phyloP scores from a whole-genome alignment of 192 early-diverging fungal species.

The Coemansia sp. region DNA sequence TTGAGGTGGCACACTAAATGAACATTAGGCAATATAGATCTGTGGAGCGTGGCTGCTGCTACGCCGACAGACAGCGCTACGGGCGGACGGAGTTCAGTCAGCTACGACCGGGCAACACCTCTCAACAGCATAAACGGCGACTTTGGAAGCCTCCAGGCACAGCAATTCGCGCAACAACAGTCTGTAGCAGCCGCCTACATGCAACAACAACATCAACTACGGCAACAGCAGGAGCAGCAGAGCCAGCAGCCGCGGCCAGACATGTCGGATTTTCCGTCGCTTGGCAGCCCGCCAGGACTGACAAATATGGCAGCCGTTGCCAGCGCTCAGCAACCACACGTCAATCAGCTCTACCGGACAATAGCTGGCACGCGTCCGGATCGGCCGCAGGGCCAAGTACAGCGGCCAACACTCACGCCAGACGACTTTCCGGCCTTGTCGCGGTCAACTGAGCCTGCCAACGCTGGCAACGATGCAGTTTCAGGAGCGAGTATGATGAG shows the following conservation, averaged over 20 bases:
- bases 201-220: constrained; percentile 25
- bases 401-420: constrained; percentile 29
- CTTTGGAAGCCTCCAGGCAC: constrained; percentile 35
- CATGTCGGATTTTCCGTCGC: constrained; percentile 50
- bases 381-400: constrained; percentile 3
- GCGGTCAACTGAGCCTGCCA: constrained; percentile 8
- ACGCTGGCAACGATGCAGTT: constrained; percentile 2
- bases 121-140: constrained; percentile 17
- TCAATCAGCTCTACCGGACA: constrained; percentile 38
- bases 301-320: constrained; percentile 11
- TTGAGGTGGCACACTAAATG: not conserved
- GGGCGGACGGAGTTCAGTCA: constrained; percentile 33
- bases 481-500: constrained; percentile 3
- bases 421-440: constrained; percentile 49
- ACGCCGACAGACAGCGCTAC: constrained; percentile 16
- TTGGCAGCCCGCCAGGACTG: constrained; percentile 47
- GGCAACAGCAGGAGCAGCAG: constrained; percentile 31
- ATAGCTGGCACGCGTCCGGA: constrained; percentile 31
- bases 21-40: constrained; percentile 25
- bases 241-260: constrained; percentile 41
- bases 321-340: constrained; percentile 25
- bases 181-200: constrained; percentile 29
- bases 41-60: constrained; percentile 31
- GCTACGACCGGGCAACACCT: constrained; percentile 34
- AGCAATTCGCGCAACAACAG: constrained; percentile 36